Evolutionary conservation across 2,329 filamentous ascomycete species (phyloP).

Genomic region (Didymella sp.): DNA sequence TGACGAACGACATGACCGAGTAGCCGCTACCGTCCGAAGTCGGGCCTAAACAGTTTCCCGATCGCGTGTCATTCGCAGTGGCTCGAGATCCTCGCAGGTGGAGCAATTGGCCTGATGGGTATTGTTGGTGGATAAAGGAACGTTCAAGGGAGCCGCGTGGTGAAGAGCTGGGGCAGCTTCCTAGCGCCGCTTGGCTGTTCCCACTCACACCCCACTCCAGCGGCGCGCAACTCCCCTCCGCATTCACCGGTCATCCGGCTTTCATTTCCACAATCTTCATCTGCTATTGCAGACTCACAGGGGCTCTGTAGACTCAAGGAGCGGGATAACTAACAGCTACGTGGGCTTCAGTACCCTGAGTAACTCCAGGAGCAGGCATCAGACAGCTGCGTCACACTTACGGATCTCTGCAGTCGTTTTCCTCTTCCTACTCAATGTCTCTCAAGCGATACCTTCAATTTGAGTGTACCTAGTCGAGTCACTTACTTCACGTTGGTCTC

Average conservation of each 20-base stretch:
- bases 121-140: not conserved
- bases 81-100: not conserved
- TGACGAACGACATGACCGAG: not conserved
- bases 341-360: too few species aligned
- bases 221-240: not conserved
- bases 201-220: not conserved
- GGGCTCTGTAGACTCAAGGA: too few species aligned
- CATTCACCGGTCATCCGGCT: not conserved
- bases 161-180: constrained; percentile 1
- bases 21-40: constrained; percentile 6
- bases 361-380: not conserved
- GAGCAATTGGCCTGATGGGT: not conserved
- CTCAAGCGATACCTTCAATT: not conserved
- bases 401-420: too few species aligned
- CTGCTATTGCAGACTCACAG: not conserved
- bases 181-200: constrained; percentile 9
- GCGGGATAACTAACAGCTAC: too few species aligned
- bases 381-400: not conserved
- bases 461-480: not conserved
- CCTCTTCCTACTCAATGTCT: not conserved
- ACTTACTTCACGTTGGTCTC: not conserved
- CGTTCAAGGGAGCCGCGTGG: not conserved
- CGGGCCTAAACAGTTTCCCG: not conserved
- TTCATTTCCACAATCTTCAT: not conserved
- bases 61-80: not conserved